Conservation (phyloP, 495 filamentous ascomycete species). For the Daldinia concentrica region DNA sequence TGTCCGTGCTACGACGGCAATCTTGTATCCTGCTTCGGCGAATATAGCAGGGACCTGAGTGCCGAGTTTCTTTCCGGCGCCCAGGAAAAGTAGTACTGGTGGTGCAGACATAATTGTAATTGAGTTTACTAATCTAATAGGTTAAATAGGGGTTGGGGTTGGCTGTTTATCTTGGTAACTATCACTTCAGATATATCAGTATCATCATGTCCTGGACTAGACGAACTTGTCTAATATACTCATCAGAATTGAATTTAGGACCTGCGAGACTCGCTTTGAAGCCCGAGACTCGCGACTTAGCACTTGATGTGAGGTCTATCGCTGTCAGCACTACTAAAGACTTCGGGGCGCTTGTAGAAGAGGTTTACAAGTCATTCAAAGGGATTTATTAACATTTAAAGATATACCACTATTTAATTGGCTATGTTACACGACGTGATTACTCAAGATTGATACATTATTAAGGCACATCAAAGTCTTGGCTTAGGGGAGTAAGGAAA, state of each 20-base stretch:
- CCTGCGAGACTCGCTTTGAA: constrained; percentile 16
- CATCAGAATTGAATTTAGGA: background rate
- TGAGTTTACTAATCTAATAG: background rate
- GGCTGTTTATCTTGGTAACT: background rate
- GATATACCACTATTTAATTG: background rate
- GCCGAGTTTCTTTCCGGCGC: constrained; percentile 14
- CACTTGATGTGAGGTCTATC: background rate
- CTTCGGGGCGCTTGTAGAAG: background rate
- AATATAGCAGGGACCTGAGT: constrained; percentile 13
- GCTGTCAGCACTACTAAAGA: background rate
- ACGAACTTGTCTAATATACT: constrained; percentile 2
- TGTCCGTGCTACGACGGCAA: constrained; percentile 10
- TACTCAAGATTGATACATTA: background rate
- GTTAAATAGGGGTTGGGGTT: too few relatives aligned
- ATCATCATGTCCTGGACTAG: background rate
- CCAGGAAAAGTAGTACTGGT: constrained; percentile 23
- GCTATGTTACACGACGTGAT: background rate
- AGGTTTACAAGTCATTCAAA: background rate
- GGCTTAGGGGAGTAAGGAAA: background rate
- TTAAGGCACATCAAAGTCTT: background rate
- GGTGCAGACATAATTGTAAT: constrained; percentile 6
- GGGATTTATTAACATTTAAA: background rate
- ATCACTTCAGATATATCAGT: background rate
- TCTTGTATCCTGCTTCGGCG: constrained; percentile 20
- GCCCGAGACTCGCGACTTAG: constrained; percentile 4